Base-by-base conservation (phyloP, 192 early-diverging fungal species). In the Backusella australiensis region DNA sequence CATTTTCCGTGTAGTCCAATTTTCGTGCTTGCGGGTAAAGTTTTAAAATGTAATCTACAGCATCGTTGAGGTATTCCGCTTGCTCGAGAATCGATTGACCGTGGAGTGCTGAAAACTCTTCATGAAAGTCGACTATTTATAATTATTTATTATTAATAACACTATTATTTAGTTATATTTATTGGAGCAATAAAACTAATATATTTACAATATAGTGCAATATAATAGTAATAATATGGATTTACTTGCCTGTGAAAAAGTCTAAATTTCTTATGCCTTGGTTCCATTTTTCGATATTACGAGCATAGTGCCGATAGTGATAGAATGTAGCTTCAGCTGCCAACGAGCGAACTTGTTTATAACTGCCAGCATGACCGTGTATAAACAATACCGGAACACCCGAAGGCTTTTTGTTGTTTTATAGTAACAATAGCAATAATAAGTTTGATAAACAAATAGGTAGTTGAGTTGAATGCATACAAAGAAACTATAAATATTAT, bases 341-440 rank as follows among this genome's bases (percentile, higher is more conserved):
- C 21, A 99, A 86, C 19, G 94, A 95, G 29, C 94, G 85, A 9
- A 93, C 88, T 84, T 99, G 97, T 77, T 93, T 94, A 74, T 93
- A 93, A 75, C 93, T 96, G 19, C 97, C 97, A 32, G 96, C 95
- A 74, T 98, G 95, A 0, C 97, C 97, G 3, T 96, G 97, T 41
- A 99, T 90, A 85, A 99, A 99, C 14, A 99, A 85, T 0, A 95
- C 90, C 2, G 98, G 98, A 32, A 95, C 86, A 41, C 95, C 92
- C 21, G 80, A 86, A 29, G 91, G 90, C 82, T 86, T 63, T 63
- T 63, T 63, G 4, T 49, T 49, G 15, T 49, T 49, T 49, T 49
- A 6, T 49, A 49, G 38, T n/a, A 49, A 19, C 6, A n/a, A 49
- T 44, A 44, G 5, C 42, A 44, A 44, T 39, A 39, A 39, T 12